phyloP scores from a whole-genome alignment of 805 yeast species.

The Pichia gijzeniarum region DNA sequence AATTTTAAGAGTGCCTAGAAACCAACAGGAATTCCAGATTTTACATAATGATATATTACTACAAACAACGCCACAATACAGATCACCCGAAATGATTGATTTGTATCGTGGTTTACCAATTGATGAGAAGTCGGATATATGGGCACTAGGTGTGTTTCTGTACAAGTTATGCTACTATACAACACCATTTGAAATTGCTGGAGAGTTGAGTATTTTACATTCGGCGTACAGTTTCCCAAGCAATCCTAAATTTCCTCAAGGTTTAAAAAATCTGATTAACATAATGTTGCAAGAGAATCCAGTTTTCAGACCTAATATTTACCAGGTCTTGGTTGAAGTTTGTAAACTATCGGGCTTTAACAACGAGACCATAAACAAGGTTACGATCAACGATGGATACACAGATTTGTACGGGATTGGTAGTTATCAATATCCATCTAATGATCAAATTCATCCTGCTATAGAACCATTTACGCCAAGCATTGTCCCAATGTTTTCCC shows the following conservation, averaged over 20 bases:
- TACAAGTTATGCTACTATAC: constrained; percentile 88
- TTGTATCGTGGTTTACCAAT: constrained; percentile 75
- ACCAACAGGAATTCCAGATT: constrained; percentile 64
- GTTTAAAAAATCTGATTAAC: constrained; percentile 66
- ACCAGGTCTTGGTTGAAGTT: constrained; percentile 64
- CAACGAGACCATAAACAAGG: constrained; percentile 1
- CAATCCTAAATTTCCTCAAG: constrained; percentile 61
- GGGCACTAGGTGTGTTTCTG: constrained; percentile 93
- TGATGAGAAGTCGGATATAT: constrained; percentile 87
- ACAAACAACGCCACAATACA: constrained; percentile 93
- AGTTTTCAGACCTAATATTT: constrained; percentile 74
- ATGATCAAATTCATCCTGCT: constrained; percentile 23
- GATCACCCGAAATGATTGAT: constrained; percentile 96
- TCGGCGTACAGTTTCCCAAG: constrained; percentile 75
- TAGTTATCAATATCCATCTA: constrained; percentile 24
- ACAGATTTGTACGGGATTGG: constrained; percentile 38
- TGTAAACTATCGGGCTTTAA: constrained; percentile 48
- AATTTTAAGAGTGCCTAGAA: constrained; percentile 66
- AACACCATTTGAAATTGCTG: constrained; percentile 90
- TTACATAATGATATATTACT: constrained; percentile 78
- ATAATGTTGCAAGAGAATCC: constrained; percentile 84
- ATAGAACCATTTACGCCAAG: constrained; percentile 28
- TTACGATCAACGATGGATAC: constrained; percentile 2
- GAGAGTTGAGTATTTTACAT: constrained; percentile 79
- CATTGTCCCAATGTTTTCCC: constrained; percentile 25